Evolutionary conservation across 2,329 filamentous ascomycete genomes (phyloP), one percentile per base, ranked within the genome.

Genomic region (Ceratocystis variospora): DNA sequence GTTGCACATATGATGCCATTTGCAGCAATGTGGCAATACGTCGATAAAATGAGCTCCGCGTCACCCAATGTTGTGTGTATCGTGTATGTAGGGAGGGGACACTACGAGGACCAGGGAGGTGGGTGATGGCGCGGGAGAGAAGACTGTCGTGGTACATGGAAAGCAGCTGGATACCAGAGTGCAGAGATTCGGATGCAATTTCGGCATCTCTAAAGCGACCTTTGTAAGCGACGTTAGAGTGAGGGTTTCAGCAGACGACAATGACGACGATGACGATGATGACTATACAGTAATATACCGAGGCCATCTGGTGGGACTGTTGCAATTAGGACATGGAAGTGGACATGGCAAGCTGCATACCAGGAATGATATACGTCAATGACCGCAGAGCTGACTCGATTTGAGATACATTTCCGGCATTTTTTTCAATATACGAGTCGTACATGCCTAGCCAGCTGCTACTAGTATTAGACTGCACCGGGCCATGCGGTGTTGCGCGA

Each of bases 331-430:
- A 33, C n/a, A 33, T 12, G 22, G 53, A 31, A 25, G 53, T 28
- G n/a, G 7, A 41, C 19, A 28, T 53, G 22, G 48, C n/a, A 22
- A 50, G 19, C 17, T 63, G 31, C 66, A 17, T 63, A 86, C 88
- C 92, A 67, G 93, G 94, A 62, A 97, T 94, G 70, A 99, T 91
- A 75, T 99, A 99, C 61, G 93, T 96, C 70, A 99, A 78, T 33
- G 91, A 96, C 48, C 94, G 86, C 73, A 99, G 79, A 15, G 91
- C 90, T 69, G 90, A 95, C 79, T 99, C 94, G 69, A 99, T 93
- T 78, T 96, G 92, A 62, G 90, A 90, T 64, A 99, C 91, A 68
- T 95, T 90, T 73, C 90, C 88, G 68, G 91, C 87, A 75, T 99
- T 99, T 78, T 93, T 94, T 69, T 89, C 88, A 78, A 99, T 93